Evolutionary conservation across 2,329 filamentous ascomycete species (phyloP).

Genomic region (Claviceps quebecensis): DNA sequence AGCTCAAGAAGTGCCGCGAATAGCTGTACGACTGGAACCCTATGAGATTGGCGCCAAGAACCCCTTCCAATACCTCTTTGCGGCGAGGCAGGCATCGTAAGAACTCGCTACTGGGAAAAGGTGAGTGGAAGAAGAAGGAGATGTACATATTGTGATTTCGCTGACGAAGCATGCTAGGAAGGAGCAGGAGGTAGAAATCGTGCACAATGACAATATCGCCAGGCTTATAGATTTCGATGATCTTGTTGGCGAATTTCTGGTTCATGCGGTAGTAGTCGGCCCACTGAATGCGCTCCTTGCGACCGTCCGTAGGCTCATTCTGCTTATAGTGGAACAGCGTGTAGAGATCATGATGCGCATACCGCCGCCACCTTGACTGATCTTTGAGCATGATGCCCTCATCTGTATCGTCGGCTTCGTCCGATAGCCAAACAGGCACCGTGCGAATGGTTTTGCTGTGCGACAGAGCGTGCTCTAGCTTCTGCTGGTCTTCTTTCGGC

Average conservation of each 20-base stretch:
- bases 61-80: conserved; percentile 81
- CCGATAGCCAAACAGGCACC: conserved; percentile 77
- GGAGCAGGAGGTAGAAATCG: conserved; percentile 83
- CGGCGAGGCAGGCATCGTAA: conserved; percentile 75
- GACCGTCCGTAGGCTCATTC: conserved; percentile 76
- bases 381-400: conserved; percentile 65
- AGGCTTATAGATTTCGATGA: conserved; percentile 77
- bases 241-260: conserved; percentile 78
- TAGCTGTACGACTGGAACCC: conserved; percentile 95
- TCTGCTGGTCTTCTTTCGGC: conserved; percentile 51
- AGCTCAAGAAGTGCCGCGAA: conserved; percentile 85
- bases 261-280: conserved; percentile 89
- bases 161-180: conserved; percentile 80
- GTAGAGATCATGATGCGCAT: conserved; percentile 84
- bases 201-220: conserved; percentile 88
- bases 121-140: conserved; percentile 85
- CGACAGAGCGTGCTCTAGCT: conserved; percentile 60
- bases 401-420: conserved; percentile 52
- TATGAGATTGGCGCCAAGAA: conserved; percentile 82
- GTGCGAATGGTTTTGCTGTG: conserved; percentile 65
- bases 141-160: conserved; percentile 81
- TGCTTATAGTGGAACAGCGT: conserved; percentile 94
- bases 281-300: conserved; percentile 72
- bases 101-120: conserved; percentile 93
- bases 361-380: conserved; percentile 75